Base-by-base conservation (phyloP, 164 flowering plant species). In the Macadamia integrifolia region DNA sequence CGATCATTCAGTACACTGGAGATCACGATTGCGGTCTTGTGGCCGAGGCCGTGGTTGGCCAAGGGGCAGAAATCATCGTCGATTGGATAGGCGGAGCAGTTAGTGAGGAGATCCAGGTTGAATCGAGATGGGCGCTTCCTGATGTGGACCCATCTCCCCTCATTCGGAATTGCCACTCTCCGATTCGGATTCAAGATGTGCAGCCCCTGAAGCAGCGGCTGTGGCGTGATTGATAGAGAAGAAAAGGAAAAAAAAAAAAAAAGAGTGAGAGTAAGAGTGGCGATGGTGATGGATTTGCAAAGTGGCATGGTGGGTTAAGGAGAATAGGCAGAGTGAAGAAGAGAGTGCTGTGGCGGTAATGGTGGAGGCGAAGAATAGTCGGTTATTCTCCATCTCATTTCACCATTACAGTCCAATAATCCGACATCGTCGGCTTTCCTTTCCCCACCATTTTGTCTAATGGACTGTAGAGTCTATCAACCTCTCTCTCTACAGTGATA, bases 1-100 rank as follows among this genome's bases (percentile, higher is more conserved):
- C 23, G 23, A 23, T 23, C 23, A 23, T 23, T 23, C 23, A 23
- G 23, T 23, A 0, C 23, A 23, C 23, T 23, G 23, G 23, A 23
- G 23, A 23, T 23, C 23, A 23, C 75, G 72, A 80, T 83, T 83
- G 23, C 79, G 78, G 99, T 95, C 58, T 84, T 86, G 5, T 70
- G 94, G 59, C 98, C 97, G n/a, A 95, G 81, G 65, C 99, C 99
- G 53, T 92, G 98, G 77, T 95, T 92, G 61, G 87, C 74, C 56
- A 85, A 44, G 9, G 91, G 83, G 70, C 98, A 95, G 83, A 90
- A 81, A 59, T 89, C 75, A 43, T 79, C 85, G 68, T 74, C 78
- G 2, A 88, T 29, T 1, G 92, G 93, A 80, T 89, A 87, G 30
- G 64, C 73, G 28, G 96, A 85, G 82, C 98, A 92, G 79, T 86